Conservation (phyloP, 371 early-diverging fungal genomes). For the Rhizopus sp. region DNA sequence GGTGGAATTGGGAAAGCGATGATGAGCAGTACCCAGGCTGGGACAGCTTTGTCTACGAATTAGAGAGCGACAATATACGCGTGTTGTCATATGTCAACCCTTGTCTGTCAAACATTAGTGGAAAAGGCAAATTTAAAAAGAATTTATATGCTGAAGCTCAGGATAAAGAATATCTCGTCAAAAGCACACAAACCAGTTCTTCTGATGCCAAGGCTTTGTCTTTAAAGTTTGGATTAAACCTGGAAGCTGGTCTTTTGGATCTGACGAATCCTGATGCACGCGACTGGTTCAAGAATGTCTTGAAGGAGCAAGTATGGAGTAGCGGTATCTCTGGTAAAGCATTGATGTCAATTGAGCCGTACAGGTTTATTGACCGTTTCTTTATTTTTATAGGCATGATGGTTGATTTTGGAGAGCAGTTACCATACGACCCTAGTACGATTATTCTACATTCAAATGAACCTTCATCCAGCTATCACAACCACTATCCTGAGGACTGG, state of each 20-base stretch:
- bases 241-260: conserved; percentile 43
- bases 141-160: conserved; percentile 42
- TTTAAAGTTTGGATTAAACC: conserved; percentile 21
- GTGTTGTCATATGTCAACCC: conserved; percentile 47
- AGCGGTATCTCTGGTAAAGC: conserved; percentile 35
- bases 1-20: conserved; percentile 59
- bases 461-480: conserved; percentile 31
- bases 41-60: conserved; percentile 34
- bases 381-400: conserved; percentile 22
- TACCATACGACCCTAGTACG: conserved; percentile 26
- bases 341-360: neutral
- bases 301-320: conserved; percentile 38
- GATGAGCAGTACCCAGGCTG: conserved; percentile 46
- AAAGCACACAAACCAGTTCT: conserved; percentile 12
- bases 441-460: conserved; percentile 19
- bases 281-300: conserved; percentile 42
- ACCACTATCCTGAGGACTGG: conserved; percentile 43
- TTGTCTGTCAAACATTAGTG: conserved; percentile 30
- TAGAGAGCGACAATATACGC: conserved; percentile 25
- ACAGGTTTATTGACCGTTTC: neutral
- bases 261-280: conserved; percentile 45
- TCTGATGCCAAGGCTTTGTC: conserved; percentile 19
- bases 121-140: conserved; percentile 25
- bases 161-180: conserved; percentile 36
- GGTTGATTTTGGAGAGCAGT: conserved; percentile 43